A percentile compares a stretch with the other conserved stretches of the same genome.
Conservation (phyloP, 23 red algal species). For the Porphyridium purpureum region DNA sequence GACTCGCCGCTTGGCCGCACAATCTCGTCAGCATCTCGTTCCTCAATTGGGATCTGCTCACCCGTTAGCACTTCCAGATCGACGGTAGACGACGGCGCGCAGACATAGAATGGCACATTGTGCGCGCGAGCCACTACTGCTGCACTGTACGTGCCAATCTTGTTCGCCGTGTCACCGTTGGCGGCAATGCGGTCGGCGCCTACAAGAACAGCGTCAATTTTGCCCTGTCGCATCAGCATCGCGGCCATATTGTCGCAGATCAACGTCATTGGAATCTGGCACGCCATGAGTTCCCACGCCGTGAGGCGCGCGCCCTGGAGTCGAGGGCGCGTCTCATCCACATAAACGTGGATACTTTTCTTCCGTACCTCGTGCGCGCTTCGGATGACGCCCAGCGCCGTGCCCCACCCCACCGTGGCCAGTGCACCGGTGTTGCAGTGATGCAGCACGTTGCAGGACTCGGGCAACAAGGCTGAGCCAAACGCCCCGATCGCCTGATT, state of each 20-base stretch:
- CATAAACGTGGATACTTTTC: constrained; percentile 14
- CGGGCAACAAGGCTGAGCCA: constrained; percentile 4
- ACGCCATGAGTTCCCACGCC: constrained; percentile 15
- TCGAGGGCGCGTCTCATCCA: constrained; percentile 46
- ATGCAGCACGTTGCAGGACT: constrained; percentile 4
- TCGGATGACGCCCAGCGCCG: constrained; percentile 29
- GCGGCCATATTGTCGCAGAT: constrained; percentile 16
- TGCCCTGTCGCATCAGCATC: constrained; percentile 17
- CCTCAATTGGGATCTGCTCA: constrained; percentile 21
- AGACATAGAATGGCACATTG: constrained; percentile 34
- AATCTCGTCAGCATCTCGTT: constrained; percentile 11
- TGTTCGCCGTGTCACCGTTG: constrained; percentile 26
- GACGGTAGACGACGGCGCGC: constrained; percentile 19
- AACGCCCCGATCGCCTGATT: constrained; percentile 12
- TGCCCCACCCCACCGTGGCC: constrained; percentile 36
- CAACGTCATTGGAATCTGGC: constrained; percentile 19
- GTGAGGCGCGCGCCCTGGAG: constrained; percentile 42
- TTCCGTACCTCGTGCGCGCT: not conserved
- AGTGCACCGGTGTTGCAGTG: constrained; percentile 43
- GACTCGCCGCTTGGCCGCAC: not conserved
- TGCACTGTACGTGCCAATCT: constrained; percentile 26
- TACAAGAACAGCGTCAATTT: constrained; percentile 12
- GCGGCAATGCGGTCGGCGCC: constrained; percentile 30
- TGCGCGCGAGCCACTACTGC: constrained; percentile 9
- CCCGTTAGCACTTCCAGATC: constrained; percentile 6